Evolutionary conservation across 2,329 filamentous ascomycete genomes (phyloP).

Genomic region (Phaeosphaeriaceae sp.): DNA sequence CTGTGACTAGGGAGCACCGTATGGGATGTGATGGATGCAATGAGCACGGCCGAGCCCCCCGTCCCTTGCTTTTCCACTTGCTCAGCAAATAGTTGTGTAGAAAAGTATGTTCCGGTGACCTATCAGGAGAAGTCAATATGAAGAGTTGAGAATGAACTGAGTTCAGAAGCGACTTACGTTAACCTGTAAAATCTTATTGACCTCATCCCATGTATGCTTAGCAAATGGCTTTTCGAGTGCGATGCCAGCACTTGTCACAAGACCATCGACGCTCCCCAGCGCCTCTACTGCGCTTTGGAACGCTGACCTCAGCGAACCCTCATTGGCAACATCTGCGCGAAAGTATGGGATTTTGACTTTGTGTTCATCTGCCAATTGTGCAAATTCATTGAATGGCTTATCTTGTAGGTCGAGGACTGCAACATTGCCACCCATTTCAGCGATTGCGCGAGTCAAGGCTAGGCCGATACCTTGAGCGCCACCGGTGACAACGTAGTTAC

Average conservation of each 20-base stretch:
- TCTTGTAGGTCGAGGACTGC: slow-evolving; percentile 4
- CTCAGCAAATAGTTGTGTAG: slow-evolving; percentile 2
- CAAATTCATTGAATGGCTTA: slow-evolving; percentile 2
- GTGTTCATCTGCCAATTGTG: background rate
- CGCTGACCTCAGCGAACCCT: too few relatives aligned
- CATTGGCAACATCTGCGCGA: background rate
- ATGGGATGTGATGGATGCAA: slow-evolving; percentile 7
- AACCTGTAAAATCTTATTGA: slow-evolving; percentile 1
- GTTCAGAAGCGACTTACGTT: slow-evolving; percentile 1
- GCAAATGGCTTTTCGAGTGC: slow-evolving; percentile 4
- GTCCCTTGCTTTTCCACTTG: background rate
- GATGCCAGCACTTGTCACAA: slow-evolving; percentile 4
- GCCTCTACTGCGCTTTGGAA: background rate
- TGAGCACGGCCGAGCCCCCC: slow-evolving; percentile 1
- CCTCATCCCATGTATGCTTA: slow-evolving; percentile 1
- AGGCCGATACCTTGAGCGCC: slow-evolving; percentile 8
- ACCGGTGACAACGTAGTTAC: slow-evolving; percentile 5
- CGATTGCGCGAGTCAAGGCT: background rate
- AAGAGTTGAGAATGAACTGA: background rate
- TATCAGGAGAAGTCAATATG: background rate
- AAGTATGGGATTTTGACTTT: slow-evolving; percentile 1
- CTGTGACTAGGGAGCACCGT: slow-evolving; percentile 1
- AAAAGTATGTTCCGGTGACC: slow-evolving; percentile 8
- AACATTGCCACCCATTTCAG: slow-evolving; percentile 6
- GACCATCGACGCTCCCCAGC: background rate